Evolutionary conservation across 306 rosid genomes (phyloP).

Genomic region (Malus sieversii): DNA sequence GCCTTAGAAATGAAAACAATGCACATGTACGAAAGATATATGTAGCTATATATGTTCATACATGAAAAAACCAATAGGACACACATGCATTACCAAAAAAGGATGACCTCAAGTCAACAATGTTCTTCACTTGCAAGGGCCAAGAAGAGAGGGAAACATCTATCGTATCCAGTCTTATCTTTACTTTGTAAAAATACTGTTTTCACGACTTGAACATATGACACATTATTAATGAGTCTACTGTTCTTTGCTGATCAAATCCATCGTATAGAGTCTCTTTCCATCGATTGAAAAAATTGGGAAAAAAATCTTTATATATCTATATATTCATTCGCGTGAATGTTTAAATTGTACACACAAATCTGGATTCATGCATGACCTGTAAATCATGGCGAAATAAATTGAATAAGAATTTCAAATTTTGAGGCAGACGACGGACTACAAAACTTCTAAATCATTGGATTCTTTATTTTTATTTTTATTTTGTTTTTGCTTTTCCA

Average conservation of each 20-base stretch:
- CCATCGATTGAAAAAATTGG: not conserved
- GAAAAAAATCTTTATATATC: not conserved
- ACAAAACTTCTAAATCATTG: not conserved
- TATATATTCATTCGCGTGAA: not conserved
- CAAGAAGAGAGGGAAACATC: fast-evolving
- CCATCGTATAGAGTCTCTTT: not conserved
- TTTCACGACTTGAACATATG: too few species aligned
- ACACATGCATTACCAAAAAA: not conserved
- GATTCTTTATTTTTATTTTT: not conserved
- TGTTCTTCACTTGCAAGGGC: fast-evolving
- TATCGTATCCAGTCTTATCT: too few species aligned
- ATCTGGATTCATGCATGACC: not conserved
- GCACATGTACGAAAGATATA: not conserved
- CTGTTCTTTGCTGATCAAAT: not conserved
- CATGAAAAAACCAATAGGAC: not conserved
- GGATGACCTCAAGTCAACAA: fast-evolving
- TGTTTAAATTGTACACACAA: not conserved
- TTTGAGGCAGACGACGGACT: not conserved
- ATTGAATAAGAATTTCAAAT: not conserved
- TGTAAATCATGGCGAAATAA: not conserved
- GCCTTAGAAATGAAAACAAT: not conserved
- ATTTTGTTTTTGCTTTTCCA: not conserved
- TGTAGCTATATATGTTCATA: not conserved
- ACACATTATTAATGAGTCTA: too few species aligned
- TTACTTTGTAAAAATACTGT: too few species aligned